A percentile compares a stretch with the other conserved stretches of the same genome.
These are phyloP conservation scores for Stenocarpella maydis DNA, from an alignment of 2,329 filamentous ascomycete genomes.

Conservation along the genomic window DNA sequence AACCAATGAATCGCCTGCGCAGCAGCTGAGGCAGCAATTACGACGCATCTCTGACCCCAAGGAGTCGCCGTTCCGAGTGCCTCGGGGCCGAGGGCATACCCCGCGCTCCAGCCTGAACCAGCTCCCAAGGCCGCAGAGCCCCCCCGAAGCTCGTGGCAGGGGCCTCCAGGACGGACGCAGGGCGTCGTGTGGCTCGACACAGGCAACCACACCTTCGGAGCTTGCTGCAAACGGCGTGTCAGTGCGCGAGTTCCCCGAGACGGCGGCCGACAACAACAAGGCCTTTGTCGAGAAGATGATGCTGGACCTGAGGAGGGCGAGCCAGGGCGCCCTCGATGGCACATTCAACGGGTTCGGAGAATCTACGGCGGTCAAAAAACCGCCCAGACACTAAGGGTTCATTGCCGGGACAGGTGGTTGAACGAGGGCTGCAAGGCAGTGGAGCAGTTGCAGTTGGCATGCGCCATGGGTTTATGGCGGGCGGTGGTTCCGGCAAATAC, in stretches of 20 bases:
- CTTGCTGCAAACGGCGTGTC: constrained; percentile 34
- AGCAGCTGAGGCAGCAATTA: constrained; percentile 35
- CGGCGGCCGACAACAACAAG: constrained; percentile 53
- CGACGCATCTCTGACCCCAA: constrained; percentile 34
- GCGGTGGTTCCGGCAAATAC: background rate
- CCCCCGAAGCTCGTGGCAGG: constrained; percentile 24
- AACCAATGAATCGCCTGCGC: constrained; percentile 31
- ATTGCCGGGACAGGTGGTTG: background rate
- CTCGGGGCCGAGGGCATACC: constrained; percentile 31
- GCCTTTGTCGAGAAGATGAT: constrained; percentile 62
- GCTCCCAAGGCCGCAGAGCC: constrained; percentile 29
- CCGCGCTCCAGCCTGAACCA: constrained; percentile 31
- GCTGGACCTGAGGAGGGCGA: constrained; percentile 56
- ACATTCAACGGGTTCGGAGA: constrained; percentile 2
- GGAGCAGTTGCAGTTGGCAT: background rate
- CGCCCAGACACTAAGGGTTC: background rate
- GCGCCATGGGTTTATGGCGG: background rate
- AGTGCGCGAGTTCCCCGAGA: constrained; percentile 48
- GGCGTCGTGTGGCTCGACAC: constrained; percentile 33
- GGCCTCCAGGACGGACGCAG: constrained; percentile 31
- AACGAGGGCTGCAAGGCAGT: background rate
- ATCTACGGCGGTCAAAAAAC: background rate
- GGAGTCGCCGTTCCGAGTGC: constrained; percentile 27
- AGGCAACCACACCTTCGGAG: constrained; percentile 32
- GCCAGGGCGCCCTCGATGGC: constrained; percentile 24